Evolutionary conservation across 208 protist genomes (phyloP).

Genomic region (Porcisia hertigi): DNA sequence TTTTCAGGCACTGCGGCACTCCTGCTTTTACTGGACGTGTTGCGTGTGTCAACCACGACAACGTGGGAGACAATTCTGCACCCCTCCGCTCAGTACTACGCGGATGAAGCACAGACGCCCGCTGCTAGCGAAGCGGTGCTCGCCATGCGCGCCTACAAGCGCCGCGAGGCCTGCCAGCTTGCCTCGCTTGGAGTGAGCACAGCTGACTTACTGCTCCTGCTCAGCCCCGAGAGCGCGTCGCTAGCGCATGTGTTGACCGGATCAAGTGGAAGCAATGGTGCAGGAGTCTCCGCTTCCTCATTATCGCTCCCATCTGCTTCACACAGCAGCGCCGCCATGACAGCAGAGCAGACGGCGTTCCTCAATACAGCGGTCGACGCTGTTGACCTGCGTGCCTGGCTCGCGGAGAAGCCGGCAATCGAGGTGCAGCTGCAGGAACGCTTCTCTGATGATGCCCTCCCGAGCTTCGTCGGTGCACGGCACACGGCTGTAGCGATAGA

Average conservation of each 20-base stretch:
- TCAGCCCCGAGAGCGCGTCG: conserved; percentile 54
- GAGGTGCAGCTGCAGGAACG: conserved; percentile 19
- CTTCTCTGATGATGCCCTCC: conserved; percentile 7
- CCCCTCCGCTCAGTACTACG: conserved; percentile 28
- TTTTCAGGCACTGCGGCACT: conserved; percentile 33
- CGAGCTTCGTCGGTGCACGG: conserved; percentile 20
- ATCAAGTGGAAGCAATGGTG: neutral
- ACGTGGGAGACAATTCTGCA: conserved; percentile 48
- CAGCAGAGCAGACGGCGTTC: conserved; percentile 50
- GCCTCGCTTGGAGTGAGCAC: conserved; percentile 38
- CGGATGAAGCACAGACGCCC: neutral
- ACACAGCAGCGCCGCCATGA: conserved; percentile 15
- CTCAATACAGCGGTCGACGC: conserved; percentile 50
- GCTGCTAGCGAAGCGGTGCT: conserved; percentile 13
- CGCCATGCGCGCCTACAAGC: conserved; percentile 44
- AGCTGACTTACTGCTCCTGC: conserved; percentile 50
- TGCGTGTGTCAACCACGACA: conserved; percentile 31
- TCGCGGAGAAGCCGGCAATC: conserved; percentile 26
- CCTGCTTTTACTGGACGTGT: conserved; percentile 36
- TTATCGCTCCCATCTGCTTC: neutral
- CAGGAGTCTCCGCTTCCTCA: neutral
- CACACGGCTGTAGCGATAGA: conserved; percentile 24
- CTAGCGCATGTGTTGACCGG: conserved; percentile 36
- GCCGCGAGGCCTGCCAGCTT: conserved; percentile 47
- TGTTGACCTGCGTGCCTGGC: conserved; percentile 30